Conservation (phyloP, 2,329 filamentous ascomycete species). For the Colletotrichum cordylinicola region DNA sequence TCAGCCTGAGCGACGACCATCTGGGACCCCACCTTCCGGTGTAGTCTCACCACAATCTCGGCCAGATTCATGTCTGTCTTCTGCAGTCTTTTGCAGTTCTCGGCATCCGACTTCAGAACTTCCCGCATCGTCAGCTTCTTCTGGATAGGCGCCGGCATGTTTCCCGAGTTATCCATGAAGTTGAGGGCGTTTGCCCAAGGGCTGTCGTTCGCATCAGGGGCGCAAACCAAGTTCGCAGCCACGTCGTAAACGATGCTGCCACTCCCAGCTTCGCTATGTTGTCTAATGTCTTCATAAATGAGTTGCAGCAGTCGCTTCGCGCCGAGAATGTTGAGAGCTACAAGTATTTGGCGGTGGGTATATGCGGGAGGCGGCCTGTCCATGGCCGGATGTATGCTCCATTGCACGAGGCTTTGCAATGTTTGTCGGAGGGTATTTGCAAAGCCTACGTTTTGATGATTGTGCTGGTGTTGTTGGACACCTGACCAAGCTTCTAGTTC, state of each 20-base stretch:
- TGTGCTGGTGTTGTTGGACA: slow-evolving; percentile 22
- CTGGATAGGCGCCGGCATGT: slow-evolving; percentile 43
- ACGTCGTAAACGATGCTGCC: slow-evolving; percentile 72
- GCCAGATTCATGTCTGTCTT: slow-evolving; percentile 62
- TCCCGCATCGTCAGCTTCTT: slow-evolving; percentile 63
- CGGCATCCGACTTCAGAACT: slow-evolving; percentile 62
- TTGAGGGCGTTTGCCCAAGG: slow-evolving; percentile 34
- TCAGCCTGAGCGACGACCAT: slow-evolving; percentile 47
- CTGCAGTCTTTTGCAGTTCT: slow-evolving; percentile 62
- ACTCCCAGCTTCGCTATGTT: slow-evolving; percentile 64
- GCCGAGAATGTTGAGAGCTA: slow-evolving; percentile 65
- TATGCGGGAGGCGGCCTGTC: slow-evolving; percentile 69
- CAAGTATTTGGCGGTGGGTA: slow-evolving; percentile 73
- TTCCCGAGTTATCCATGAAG: slow-evolving; percentile 39
- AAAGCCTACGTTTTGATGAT: slow-evolving; percentile 60
- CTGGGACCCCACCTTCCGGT: slow-evolving; percentile 71
- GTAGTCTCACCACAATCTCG: slow-evolving; percentile 67
- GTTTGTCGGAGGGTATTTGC: slow-evolving; percentile 63
- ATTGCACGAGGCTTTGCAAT: slow-evolving; percentile 68
- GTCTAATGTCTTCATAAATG: slow-evolving; percentile 71
- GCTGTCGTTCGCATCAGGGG: slow-evolving; percentile 62
- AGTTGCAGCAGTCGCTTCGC: slow-evolving; percentile 64
- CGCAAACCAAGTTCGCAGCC: slow-evolving; percentile 71
- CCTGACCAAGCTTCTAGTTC: slow-evolving; percentile 73
- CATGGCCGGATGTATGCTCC: slow-evolving; percentile 64